These are phyloP conservation scores for Alternaria metachromatica DNA, from an alignment of 2,329 filamentous ascomycete species.

Conservation along the genomic window DNA sequence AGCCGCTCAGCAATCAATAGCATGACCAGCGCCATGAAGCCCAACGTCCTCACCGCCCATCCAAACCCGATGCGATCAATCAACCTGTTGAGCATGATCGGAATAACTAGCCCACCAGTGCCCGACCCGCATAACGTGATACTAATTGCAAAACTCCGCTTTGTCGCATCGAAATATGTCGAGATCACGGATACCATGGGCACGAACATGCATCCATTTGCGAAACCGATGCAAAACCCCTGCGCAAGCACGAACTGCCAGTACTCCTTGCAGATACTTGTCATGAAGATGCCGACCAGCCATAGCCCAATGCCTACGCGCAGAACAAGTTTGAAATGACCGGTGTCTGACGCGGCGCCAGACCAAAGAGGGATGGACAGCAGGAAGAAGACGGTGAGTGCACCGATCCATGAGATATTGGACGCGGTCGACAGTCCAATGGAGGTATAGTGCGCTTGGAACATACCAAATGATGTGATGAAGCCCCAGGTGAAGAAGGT, in stretches of 20 bases:
- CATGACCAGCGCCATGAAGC: conserved; percentile 60
- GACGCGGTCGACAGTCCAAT: conserved; percentile 17
- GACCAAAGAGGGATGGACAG: conserved; percentile 37
- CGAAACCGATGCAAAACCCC: conserved; percentile 46
- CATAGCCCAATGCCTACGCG: conserved; percentile 32
- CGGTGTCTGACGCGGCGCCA: conserved; percentile 36
- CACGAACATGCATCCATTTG: conserved; percentile 57
- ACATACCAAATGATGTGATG: conserved; percentile 38
- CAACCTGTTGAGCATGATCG: conserved; percentile 60
- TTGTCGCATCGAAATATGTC: conserved; percentile 36
- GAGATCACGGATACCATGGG: conserved; percentile 62
- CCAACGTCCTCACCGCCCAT: conserved; percentile 61
- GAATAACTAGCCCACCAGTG: conserved; percentile 54
- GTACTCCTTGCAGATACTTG: conserved; percentile 23
- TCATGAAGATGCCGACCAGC: conserved; percentile 31
- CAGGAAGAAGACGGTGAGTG: conserved; percentile 39
- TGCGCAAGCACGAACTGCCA: conserved; percentile 41
- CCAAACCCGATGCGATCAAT: conserved; percentile 64
- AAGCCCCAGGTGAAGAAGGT: conserved; percentile 52
- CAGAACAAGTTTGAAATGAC: conserved; percentile 37
- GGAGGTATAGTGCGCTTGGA: conserved; percentile 41
- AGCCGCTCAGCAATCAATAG: conserved; percentile 39
- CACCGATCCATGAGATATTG: conserved; percentile 46
- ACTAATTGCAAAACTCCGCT: conserved; percentile 53
- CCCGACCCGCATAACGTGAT: conserved; percentile 53